Evolutionary conservation across 345 rosid species (phyloP).

Genomic region (Aquilaria malaccensis): DNA sequence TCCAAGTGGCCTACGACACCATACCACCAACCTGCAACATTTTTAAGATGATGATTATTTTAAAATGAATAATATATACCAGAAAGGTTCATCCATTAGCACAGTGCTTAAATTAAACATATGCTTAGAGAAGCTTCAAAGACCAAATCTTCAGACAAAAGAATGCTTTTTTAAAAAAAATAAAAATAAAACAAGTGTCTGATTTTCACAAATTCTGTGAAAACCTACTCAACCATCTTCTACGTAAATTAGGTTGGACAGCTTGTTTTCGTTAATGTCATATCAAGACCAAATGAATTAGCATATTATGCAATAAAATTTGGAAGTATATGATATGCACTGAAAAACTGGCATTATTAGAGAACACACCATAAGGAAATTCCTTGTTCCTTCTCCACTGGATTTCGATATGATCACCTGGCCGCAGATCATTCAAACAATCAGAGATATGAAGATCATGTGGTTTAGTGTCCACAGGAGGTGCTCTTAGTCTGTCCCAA

Average conservation of each 20-base stretch:
- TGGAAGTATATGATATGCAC: too few species aligned
- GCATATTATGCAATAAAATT: too few species aligned
- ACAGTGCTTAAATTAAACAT: background rate
- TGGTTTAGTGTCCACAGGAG: conserved; percentile 59
- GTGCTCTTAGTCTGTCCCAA: conserved; percentile 80
- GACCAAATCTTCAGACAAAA: background rate
- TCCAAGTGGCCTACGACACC: conserved; percentile 83
- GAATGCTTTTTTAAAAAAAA: background rate
- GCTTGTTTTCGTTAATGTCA: too few species aligned
- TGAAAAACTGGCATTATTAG: too few species aligned
- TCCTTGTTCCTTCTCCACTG: conserved; percentile 95
- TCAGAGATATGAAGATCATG: conserved; percentile 62
- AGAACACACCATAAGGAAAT: conserved; percentile 52
- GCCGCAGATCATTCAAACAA: conserved; percentile 60
- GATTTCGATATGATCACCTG: conserved; percentile 88
- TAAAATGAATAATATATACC: background rate
- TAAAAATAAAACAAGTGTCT: too few species aligned
- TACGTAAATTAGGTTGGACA: too few species aligned
- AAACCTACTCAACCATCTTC: too few species aligned
- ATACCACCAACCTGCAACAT: conserved; percentile 91
- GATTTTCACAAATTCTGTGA: too few species aligned
- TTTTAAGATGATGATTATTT: conserved; percentile 2
- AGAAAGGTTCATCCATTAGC: background rate
- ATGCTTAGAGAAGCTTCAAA: background rate
- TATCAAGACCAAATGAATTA: too few species aligned